phyloP scores from a whole-genome alignment of 2,329 filamentous ascomycete genomes.

The Ophiobolus disseminans region DNA sequence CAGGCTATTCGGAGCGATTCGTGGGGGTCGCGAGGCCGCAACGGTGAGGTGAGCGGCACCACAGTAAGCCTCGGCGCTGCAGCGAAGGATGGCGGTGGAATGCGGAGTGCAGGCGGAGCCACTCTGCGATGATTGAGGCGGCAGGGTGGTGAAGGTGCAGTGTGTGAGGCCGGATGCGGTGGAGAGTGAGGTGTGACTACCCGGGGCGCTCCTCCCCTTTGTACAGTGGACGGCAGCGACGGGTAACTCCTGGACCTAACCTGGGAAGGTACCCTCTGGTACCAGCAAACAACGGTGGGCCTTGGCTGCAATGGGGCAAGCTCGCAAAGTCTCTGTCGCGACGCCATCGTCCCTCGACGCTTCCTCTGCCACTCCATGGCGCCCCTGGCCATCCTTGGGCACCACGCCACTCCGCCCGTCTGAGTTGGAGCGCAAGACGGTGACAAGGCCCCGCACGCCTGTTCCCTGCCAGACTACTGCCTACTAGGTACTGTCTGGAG shows the following conservation, averaged over 20 bases:
- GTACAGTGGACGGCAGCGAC: conserved; percentile 1
- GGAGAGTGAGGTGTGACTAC: neutral
- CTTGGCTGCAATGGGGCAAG: conserved; percentile 23
- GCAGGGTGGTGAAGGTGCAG: conserved; percentile 1
- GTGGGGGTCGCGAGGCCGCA: conserved; percentile 22
- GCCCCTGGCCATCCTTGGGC: conserved; percentile 19
- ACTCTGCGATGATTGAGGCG: neutral
- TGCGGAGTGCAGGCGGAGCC: conserved; percentile 10
- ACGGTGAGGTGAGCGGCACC: too few species aligned
- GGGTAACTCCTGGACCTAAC: conserved; percentile 15
- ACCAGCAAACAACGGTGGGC: conserved; percentile 20
- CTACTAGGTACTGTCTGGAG: conserved; percentile 17
- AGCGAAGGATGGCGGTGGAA: conserved; percentile 4
- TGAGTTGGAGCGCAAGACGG: conserved; percentile 15
- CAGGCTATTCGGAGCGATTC: conserved; percentile 32
- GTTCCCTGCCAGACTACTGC: conserved; percentile 20
- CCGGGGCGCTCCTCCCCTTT: neutral
- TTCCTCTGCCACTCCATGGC: neutral
- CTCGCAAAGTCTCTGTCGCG: conserved; percentile 8
- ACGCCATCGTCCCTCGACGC: neutral
- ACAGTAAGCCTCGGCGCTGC: neutral
- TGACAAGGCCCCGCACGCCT: conserved; percentile 9
- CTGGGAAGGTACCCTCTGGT: conserved; percentile 20
- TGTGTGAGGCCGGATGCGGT: neutral
- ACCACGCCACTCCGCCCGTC: conserved; percentile 18